Conservation (phyloP, 306 rosid species). For the Quillaja saponaria region DNA sequence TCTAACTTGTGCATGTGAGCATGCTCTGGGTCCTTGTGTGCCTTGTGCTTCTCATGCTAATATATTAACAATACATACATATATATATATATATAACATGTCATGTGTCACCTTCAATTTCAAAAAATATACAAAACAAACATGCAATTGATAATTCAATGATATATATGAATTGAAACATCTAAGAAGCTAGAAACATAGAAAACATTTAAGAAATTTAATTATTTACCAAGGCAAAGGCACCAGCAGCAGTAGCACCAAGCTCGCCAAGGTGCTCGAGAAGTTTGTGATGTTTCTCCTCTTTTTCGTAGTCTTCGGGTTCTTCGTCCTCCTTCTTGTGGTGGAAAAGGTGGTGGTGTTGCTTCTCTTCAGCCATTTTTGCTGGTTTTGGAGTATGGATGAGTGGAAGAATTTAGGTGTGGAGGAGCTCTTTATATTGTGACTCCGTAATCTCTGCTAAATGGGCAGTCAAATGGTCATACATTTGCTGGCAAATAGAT, state of each 20-base stretch:
- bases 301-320: conserved; percentile 30
- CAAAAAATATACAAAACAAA: too few species aligned
- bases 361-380: background rate
- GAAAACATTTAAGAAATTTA: too few species aligned
- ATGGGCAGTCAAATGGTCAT: too few species aligned
- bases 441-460: too few species aligned
- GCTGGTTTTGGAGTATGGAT: too few species aligned
- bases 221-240: conserved; percentile 40
- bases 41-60: conserved; percentile 55
- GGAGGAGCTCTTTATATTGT: too few species aligned
- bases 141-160: too few species aligned
- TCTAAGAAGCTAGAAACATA: too few species aligned
- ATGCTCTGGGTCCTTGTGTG: conserved; percentile 47
- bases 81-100: background rate
- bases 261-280: conserved; percentile 31
- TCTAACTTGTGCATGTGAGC: conserved; percentile 54
- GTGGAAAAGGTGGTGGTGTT: background rate
- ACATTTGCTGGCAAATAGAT: too few species aligned
- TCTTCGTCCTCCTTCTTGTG: background rate
- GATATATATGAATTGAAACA: too few species aligned
- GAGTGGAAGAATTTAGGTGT: too few species aligned
- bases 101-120: too few species aligned
- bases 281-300: conserved; percentile 50
- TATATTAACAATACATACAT: background rate
- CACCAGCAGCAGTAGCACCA: conserved; percentile 38